These are phyloP conservation scores for Moniliophthora roreri DNA, from an alignment of 1,284 basidiomycete genomes.

Conservation along the genomic window DNA sequence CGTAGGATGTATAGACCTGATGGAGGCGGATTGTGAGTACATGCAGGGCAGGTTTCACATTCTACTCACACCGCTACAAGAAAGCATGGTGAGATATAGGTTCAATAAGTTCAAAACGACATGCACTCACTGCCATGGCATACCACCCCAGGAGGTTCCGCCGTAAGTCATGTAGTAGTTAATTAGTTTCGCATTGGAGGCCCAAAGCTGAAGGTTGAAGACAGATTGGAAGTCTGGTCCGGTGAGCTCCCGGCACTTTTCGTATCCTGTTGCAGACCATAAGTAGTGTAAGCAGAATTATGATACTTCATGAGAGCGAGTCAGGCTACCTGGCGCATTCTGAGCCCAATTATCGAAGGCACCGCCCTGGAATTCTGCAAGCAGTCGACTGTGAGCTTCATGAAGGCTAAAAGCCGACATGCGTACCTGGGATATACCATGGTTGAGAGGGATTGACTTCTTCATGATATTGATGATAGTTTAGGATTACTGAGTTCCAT, in stretches of 20 bases:
- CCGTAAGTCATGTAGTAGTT: conserved; percentile 74
- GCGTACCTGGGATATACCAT: conserved; percentile 61
- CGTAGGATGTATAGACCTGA: conserved; percentile 68
- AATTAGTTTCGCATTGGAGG: conserved; percentile 73
- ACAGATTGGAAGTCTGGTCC: conserved; percentile 73
- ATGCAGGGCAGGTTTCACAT: no score
- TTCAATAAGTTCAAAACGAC: background rate
- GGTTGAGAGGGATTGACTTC: conserved; percentile 56
- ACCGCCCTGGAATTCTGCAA: conserved; percentile 64
- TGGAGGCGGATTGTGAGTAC: conserved; percentile 14
- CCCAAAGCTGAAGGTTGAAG: conserved; percentile 75
- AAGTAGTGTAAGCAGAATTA: background rate
- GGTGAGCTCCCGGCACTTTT: conserved; percentile 51
- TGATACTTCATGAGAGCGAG: no score
- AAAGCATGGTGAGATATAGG: background rate
- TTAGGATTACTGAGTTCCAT: conserved; percentile 58
- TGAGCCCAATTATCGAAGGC: conserved; percentile 77
- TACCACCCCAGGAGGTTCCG: conserved; percentile 77
- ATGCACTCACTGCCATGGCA: conserved; percentile 57
- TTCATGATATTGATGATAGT: conserved; percentile 58
- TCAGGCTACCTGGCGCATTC: conserved; percentile 49
- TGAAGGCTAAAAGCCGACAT: background rate
- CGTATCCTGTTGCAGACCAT: conserved; percentile 35
- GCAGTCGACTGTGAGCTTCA: background rate
- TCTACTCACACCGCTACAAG: conserved; percentile 14